Base-by-base conservation (phyloP, 2,329 filamentous ascomycete species). In the Cladophialophora chaetospira region DNA sequence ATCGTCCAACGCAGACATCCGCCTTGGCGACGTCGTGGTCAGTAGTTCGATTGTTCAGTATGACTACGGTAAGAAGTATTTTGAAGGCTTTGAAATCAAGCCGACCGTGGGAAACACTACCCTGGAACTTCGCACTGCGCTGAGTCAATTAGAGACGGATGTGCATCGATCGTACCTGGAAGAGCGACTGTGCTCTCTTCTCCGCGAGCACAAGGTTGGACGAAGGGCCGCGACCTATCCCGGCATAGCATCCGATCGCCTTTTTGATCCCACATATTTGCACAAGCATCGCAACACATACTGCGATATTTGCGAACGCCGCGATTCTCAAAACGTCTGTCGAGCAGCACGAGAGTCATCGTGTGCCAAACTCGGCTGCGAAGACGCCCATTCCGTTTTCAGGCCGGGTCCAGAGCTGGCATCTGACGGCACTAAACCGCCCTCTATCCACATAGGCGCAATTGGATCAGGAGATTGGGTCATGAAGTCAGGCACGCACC, bases 401-500 rank as follows among this genome's bases (percentile, higher is more conserved):
- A 57, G 40, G 54, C 61, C 9, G 48, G 59, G n/a, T 25, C 48
- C 55, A 66, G 42, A 53, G 6, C 28, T 55, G 21, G 15, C 44
- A 25, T 23, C 62, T 25, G 29, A 51, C 1, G 60, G 51, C 35
- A 44, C 58, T 15, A 17, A n/a, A 33, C 69, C 70, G 28, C 56
- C 9, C 0, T n/a, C n/a, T n/a, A 55, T 77, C 0, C 71, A 75
- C 44, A 63, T 77, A 26, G 75, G 76, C 0, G 50, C 59, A 0
- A 68, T 78, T 2, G 75, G 68, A 3, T 76, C 73, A 0, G 73
- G 69, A 11, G 70, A 78, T 46, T 67, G 65, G 1, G 72, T 79
- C 1, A 73, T 79, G 57, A 76, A 73, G 40, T 71, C 70, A 10
- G 72, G 69, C 1, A 44, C 63, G 10, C 60, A 70, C 13, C 69